Evolutionary conservation across 371 early-diverging fungal genomes (phyloP).

Genomic region (Haplosporangium sp.): DNA sequence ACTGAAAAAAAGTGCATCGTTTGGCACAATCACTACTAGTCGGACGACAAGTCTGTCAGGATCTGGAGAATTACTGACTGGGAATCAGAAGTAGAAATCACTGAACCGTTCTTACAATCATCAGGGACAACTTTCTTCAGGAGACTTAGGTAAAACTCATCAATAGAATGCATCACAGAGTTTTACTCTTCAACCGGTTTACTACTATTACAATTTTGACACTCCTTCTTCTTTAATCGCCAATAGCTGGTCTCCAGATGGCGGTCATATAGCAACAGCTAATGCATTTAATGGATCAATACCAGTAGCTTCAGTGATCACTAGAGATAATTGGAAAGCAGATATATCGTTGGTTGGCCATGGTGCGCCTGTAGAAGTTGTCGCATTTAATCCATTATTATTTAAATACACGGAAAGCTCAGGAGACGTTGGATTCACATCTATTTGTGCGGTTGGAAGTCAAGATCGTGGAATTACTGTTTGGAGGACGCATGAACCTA

Average conservation of each 20-base stretch:
- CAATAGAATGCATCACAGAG: not conserved
- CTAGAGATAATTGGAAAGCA: constrained; percentile 82
- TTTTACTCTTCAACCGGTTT: not conserved
- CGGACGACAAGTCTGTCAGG: constrained; percentile 91
- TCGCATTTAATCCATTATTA: constrained; percentile 87
- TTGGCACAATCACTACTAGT: constrained; percentile 60
- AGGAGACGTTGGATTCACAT: constrained; percentile 58
- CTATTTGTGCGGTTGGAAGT: constrained; percentile 90
- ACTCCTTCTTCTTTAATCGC: not conserved
- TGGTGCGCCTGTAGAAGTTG: constrained; percentile 89
- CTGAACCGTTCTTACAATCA: constrained; percentile 81
- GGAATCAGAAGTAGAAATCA: constrained; percentile 79
- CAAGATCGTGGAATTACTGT: constrained; percentile 93
- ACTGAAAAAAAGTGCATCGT: no score
- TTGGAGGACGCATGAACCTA: constrained; percentile 85
- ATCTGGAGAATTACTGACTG: constrained; percentile 93
- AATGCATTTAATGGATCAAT: constrained; percentile 89
- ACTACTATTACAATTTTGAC: not conserved
- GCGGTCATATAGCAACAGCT: constrained; percentile 87
- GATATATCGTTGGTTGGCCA: constrained; percentile 93
- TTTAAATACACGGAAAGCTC: constrained; percentile 61
- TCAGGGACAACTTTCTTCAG: constrained; percentile 90
- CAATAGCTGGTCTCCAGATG: constrained; percentile 95
- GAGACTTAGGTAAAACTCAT: constrained; percentile 73
- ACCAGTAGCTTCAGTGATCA: constrained; percentile 87